Evolutionary conservation across 2,329 filamentous ascomycete species (phyloP).

Genomic region (Rosellinia necatrix): DNA sequence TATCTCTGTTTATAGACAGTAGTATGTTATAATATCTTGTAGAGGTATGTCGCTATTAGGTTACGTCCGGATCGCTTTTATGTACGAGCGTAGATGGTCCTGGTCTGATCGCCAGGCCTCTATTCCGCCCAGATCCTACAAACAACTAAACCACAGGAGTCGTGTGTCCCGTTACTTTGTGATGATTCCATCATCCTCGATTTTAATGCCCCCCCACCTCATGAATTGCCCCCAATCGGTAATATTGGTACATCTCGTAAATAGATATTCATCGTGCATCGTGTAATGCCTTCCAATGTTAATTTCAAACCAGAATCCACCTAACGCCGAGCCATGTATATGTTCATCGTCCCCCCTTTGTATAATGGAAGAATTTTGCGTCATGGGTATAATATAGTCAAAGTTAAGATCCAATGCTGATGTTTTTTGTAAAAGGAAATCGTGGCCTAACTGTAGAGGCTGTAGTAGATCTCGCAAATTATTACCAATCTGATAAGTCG

Average conservation of each 20-base stretch:
- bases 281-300: neutral
- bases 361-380: neutral
- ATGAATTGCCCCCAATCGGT: too few relatives aligned
- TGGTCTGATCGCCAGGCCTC: too few relatives aligned
- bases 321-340: slow-evolving; percentile 19
- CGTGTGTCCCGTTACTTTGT: too few relatives aligned
- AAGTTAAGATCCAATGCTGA: neutral
- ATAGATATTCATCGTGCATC: neutral
- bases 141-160: too few relatives aligned
- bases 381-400: slow-evolving; percentile 23
- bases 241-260: neutral
- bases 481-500: slow-evolving; percentile 15
- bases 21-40: too few relatives aligned
- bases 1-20: too few relatives aligned
- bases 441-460: neutral
- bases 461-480: neutral
- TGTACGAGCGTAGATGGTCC: too few relatives aligned
- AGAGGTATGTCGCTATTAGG: neutral
- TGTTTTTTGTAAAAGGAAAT: slow-evolving; percentile 7
- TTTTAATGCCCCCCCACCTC: too few relatives aligned
- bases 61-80: too few relatives aligned
- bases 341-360: slow-evolving; percentile 2
- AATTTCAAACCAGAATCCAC: slow-evolving; percentile 7
- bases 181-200: too few relatives aligned
- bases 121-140: too few relatives aligned